phyloP scores from a whole-genome alignment of 139 green algal species.

The Closterium sp. region DNA sequence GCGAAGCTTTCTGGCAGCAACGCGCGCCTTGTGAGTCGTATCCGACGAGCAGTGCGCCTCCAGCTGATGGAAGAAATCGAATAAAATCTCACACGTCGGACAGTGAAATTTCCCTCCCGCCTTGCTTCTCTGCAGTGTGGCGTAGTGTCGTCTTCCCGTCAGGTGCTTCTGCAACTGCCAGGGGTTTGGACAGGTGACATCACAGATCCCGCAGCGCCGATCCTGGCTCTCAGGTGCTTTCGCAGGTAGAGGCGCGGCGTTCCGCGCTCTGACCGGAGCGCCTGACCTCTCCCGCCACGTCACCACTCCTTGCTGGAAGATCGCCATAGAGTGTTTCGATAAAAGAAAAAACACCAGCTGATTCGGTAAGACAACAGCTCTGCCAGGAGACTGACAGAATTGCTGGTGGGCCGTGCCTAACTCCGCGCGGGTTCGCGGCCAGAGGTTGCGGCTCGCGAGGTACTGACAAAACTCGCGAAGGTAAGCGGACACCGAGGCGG shows the following conservation, averaged over 20 bases:
- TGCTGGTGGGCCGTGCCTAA: background rate
- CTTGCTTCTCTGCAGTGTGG: background rate
- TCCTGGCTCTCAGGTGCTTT: background rate
- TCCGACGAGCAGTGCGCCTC: background rate
- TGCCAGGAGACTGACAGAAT: background rate
- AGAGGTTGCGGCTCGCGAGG: background rate
- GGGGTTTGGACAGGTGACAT: background rate
- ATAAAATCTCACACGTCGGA: background rate
- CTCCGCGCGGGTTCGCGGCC: background rate
- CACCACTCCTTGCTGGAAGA: background rate
- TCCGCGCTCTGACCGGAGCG: background rate
- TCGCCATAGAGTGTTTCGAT: background rate
- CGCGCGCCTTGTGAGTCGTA: background rate
- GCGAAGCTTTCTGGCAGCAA: background rate
- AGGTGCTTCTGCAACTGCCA: background rate
- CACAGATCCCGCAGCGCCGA: background rate
- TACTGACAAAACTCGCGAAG: background rate
- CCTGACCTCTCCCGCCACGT: background rate
- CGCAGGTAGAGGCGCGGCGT: background rate
- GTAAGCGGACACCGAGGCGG: background rate
- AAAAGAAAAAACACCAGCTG: background rate
- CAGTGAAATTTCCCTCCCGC: background rate
- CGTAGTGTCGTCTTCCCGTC: background rate
- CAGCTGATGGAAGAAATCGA: background rate
- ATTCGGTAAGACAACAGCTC: background rate